phyloP scores from a whole-genome alignment of 2,329 filamentous ascomycete species.

The Dothideomycetidae sp. region DNA sequence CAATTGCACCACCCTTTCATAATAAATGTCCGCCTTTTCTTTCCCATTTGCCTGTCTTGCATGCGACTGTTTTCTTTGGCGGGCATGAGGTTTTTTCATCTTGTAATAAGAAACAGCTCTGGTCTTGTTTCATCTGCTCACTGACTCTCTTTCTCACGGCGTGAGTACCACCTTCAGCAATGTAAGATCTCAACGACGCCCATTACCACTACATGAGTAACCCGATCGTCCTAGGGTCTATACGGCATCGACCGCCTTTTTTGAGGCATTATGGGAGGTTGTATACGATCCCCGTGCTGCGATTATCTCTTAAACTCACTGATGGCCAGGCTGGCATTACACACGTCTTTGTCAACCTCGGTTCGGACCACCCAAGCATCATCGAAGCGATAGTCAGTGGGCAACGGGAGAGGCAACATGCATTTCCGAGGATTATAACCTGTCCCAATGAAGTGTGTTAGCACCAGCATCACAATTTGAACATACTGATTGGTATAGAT shows the following conservation, averaged over 20 bases:
- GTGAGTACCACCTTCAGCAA: too few relatives aligned
- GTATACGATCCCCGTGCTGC: constrained; percentile 8
- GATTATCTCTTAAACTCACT: constrained; percentile 2
- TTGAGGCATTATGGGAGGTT: constrained; percentile 65
- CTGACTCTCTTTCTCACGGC: too few relatives aligned
- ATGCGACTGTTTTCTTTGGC: too few relatives aligned
- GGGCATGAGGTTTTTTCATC: too few relatives aligned
- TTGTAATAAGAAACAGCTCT: too few relatives aligned
- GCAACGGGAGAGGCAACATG: constrained; percentile 48
- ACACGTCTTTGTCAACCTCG: constrained; percentile 51
- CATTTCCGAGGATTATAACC: constrained; percentile 61
- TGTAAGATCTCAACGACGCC: too few relatives aligned
- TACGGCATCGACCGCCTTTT: constrained; percentile 68
- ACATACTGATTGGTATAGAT: constrained; percentile 51
- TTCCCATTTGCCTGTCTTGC: too few relatives aligned
- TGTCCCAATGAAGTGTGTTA: constrained; percentile 62
- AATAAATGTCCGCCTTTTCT: too few relatives aligned
- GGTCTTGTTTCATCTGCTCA: too few relatives aligned
- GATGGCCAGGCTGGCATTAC: constrained; percentile 37
- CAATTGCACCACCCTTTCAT: too few relatives aligned
- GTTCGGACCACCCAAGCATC: constrained; percentile 61
- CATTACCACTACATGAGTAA: too few relatives aligned
- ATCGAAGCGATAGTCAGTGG: constrained; percentile 70
- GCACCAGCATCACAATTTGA: constrained; percentile 8
- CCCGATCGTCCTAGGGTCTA: constrained; percentile 40